These are phyloP conservation scores for Epichloe amarillans DNA, from an alignment of 2,329 filamentous ascomycete species.

Conservation along the genomic window DNA sequence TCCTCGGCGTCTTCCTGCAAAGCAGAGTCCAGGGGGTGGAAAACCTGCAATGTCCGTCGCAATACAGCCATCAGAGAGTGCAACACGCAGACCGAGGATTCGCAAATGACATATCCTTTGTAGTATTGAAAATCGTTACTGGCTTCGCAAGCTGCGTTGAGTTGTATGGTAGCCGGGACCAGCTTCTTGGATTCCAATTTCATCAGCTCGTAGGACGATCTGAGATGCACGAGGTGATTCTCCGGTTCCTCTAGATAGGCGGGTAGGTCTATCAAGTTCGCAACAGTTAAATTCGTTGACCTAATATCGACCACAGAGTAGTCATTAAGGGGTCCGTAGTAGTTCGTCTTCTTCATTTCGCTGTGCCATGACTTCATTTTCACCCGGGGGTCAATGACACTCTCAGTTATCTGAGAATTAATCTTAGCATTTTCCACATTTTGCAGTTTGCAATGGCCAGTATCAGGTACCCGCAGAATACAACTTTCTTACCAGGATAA, in stretches of 20 bases:
- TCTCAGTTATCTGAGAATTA: slow-evolving; percentile 2
- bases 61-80: slow-evolving; percentile 4
- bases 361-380: slow-evolving; percentile 1
- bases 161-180: not conserved
- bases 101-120: slow-evolving; percentile 5
- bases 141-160: slow-evolving; percentile 2
- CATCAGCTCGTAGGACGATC: slow-evolving; percentile 4
- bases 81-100: slow-evolving; percentile 4
- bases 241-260: slow-evolving; percentile 3
- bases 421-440: not conserved
- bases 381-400: slow-evolving; percentile 4
- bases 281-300: slow-evolving; percentile 4
- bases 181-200: slow-evolving; percentile 2
- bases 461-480: not conserved
- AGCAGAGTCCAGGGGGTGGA: not conserved
- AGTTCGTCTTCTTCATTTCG: slow-evolving; percentile 2
- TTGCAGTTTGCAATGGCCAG: not conserved
- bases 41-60: slow-evolving; percentile 3
- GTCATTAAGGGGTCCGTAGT: slow-evolving; percentile 4
- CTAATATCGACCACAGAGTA: slow-evolving; percentile 6
- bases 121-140: slow-evolving; percentile 2
- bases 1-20: not conserved
- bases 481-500: not conserved
- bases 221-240: slow-evolving; percentile 1
- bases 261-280: slow-evolving; percentile 3